phyloP scores from a whole-genome alignment of 2,329 filamentous ascomycete species.

The Calonectria pauciramosa region DNA sequence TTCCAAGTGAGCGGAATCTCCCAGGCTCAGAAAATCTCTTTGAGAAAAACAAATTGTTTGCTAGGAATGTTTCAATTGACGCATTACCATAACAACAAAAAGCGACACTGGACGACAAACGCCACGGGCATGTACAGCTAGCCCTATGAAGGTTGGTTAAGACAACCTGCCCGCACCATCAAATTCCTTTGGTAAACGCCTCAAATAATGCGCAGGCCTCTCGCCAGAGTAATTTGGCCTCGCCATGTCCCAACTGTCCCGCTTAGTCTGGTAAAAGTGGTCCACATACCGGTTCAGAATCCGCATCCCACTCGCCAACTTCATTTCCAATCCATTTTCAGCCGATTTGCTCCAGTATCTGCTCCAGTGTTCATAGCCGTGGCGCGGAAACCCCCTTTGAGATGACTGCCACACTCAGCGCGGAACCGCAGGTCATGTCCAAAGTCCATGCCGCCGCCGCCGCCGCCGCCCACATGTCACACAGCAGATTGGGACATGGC shows the following conservation, averaged over 20 bases:
- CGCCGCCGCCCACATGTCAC: conserved; percentile 89
- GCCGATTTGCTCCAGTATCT: conserved; percentile 68
- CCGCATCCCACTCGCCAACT: conserved; percentile 67
- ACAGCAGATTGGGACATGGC: conserved; percentile 90
- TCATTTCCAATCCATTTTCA: conserved; percentile 69
- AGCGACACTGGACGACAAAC: too few relatives aligned
- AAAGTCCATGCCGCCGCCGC: conserved; percentile 92
- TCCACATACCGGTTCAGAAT: conserved; percentile 74
- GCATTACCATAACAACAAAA: neutral
- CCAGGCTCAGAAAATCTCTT: neutral
- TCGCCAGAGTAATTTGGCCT: conserved; percentile 70
- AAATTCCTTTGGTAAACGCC: neutral
- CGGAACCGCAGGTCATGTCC: conserved; percentile 91
- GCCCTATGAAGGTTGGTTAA: neutral
- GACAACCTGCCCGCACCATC: neutral
- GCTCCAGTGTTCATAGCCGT: conserved; percentile 65
- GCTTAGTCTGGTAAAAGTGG: conserved; percentile 63
- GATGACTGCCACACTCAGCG: conserved; percentile 68
- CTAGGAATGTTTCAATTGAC: neutral
- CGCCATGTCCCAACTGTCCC: conserved; percentile 1
- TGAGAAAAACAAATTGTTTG: neutral
- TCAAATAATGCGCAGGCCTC: conserved; percentile 74
- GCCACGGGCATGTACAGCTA: neutral
- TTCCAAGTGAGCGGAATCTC: neutral
- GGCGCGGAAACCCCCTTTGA: conserved; percentile 56